Base-by-base conservation (phyloP, 2,329 filamentous ascomycete genomes). In the Pyrenochaeta sp. region DNA sequence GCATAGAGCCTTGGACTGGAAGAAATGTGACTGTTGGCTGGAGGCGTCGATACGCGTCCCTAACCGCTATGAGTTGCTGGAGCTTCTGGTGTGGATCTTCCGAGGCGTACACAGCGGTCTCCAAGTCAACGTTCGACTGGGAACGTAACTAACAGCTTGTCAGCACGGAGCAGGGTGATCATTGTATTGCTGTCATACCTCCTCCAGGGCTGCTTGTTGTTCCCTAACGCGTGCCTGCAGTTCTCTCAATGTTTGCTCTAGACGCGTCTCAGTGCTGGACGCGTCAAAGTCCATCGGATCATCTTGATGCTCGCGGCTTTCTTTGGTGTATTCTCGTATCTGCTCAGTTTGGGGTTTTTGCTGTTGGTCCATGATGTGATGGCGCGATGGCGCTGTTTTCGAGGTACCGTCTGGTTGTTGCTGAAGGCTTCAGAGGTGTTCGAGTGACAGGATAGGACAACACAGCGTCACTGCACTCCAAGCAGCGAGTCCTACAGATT, bases 181-280 rank as follows among this genome's bases (percentile, higher is more conserved):
- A 36, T 28, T 7, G 32, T 10, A 24, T 36, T 24, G n/a, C 27
- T 10, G 12, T 34, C n/a, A 43, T 72, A 83, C 83, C 71, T 79
- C 76, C 34, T 79, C 78, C 40, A 85, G 61, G 9, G 81, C 80
- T 59, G 77, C 73, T 62, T 83, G 80, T 67, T 84, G 82, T 60
- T 77, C 76, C 52, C 73, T 74, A 43, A 85, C 78, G 68, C 79
- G 81, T 53, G 78, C 77, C 72, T 90, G 87, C 1, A 94, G 84
- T 71, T 90, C 88, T 61, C 83, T 84, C 44, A 93, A 71, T 1
- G 91, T 92, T 52, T 85, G 84, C 56, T 91, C 86, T 44, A 94
- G 79, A 68, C 84, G 86, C 42, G 81, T 72, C 51, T 83, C 78
- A 61, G 88, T 82, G 54, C 79, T 62, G 13, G 74, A 71, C 58